A percentile compares a stretch with the other conserved stretches of the same genome.
Evolutionary conservation across 2,329 filamentous ascomycete genomes (phyloP).

Genomic region (Colletotrichum siamense): DNA sequence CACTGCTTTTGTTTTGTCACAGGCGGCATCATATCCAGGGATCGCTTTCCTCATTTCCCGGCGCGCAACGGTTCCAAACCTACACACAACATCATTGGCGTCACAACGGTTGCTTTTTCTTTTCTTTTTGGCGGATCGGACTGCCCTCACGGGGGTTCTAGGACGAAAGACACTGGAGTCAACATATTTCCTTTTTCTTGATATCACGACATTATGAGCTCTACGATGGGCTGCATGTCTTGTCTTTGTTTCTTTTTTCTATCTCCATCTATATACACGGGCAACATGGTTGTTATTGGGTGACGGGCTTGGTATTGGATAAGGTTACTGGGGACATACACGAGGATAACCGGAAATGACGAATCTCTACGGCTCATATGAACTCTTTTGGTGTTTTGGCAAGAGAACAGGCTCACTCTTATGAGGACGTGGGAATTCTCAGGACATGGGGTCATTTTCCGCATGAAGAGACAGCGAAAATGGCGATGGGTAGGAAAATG

Average conservation of each 20-base stretch:
- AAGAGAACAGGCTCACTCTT: background rate
- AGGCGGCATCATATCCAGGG: background rate
- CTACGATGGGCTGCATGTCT: background rate
- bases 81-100: background rate
- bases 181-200: background rate
- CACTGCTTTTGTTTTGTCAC: background rate
- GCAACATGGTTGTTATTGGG: background rate
- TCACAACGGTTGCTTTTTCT: background rate
- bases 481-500: background rate
- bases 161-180: background rate
- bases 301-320: background rate
- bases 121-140: background rate
- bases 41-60: background rate
- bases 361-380: background rate
- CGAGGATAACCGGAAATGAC: background rate
- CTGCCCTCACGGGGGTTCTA: constrained; percentile 5
- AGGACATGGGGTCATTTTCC: background rate
- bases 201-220: background rate
- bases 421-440: background rate
- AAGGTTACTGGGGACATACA: background rate
- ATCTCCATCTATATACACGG: background rate
- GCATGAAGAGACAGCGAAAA: background rate
- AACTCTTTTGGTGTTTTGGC: background rate
- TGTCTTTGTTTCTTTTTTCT: background rate
- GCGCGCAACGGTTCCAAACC: background rate